phyloP scores from a whole-genome alignment of 306 rosid species.

The Begonia loranthoides region DNA sequence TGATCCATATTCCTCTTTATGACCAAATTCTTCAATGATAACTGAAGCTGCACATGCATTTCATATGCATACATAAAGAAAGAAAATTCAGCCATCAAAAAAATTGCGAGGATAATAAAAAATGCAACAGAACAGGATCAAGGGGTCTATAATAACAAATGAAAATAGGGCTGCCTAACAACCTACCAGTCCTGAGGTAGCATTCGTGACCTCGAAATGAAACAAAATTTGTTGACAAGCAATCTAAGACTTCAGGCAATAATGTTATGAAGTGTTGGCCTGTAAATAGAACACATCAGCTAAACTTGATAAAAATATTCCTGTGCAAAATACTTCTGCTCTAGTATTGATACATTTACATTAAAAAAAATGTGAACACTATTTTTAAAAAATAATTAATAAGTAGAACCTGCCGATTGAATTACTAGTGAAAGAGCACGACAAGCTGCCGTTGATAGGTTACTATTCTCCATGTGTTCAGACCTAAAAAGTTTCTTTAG shows the following conservation, averaged over 20 bases:
- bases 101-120: no score
- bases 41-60: slow-evolving; percentile 65
- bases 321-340: no score
- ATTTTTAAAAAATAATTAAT: neutral
- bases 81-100: no score
- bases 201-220: slow-evolving; percentile 84
- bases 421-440: slow-evolving; percentile 85
- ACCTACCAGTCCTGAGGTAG: slow-evolving; percentile 83
- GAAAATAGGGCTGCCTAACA: neutral
- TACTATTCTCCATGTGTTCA: slow-evolving; percentile 85
- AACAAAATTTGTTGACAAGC: slow-evolving; percentile 67
- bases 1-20: slow-evolving; percentile 65
- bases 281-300: slow-evolving; percentile 20
- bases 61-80: neutral
- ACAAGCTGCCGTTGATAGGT: slow-evolving; percentile 76
- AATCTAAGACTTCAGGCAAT: slow-evolving; percentile 73
- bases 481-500: slow-evolving; percentile 73
- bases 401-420: slow-evolving; percentile 68
- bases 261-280: slow-evolving; percentile 71
- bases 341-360: neutral
- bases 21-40: slow-evolving; percentile 87
- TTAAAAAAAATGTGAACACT: neutral
- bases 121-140: no score
- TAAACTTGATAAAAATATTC: no score
- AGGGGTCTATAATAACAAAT: no score